phyloP scores from a whole-genome alignment of 768 basidiomycete genomes.

The Boletus tylopilopsis region DNA sequence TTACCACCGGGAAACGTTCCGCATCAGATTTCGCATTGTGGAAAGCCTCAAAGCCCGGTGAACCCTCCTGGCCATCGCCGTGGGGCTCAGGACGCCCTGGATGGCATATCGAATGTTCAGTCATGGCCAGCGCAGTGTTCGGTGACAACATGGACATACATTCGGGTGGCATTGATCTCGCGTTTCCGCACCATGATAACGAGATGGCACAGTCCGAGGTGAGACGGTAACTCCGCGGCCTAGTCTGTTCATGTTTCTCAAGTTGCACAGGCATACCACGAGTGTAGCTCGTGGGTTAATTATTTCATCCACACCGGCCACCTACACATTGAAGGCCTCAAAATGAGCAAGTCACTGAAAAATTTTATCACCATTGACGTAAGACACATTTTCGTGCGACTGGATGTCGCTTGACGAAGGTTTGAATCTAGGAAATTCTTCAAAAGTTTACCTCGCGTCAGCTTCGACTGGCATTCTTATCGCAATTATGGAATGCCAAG shows the following conservation, averaged over 20 bases:
- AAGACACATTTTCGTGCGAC: constrained; percentile 22
- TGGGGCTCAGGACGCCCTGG: constrained; percentile 94
- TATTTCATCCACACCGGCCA: constrained; percentile 99
- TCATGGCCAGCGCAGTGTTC: constrained; percentile 86
- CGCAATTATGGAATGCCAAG: constrained; percentile 88
- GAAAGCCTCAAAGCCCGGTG: constrained; percentile 96
- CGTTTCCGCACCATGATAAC: constrained; percentile 99
- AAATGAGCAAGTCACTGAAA: constrained; percentile 99
- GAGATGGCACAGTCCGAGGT: constrained; percentile 98
- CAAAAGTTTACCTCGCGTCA: constrained; percentile 81
- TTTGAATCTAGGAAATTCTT: constrained; percentile 68
- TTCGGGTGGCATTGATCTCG: constrained; percentile 93
- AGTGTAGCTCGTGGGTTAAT: constrained; percentile 92
- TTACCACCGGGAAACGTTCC: constrained; percentile 64
- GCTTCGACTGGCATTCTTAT: constrained; percentile 86
- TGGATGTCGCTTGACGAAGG: too few species aligned
- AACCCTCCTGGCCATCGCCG: constrained; percentile 93
- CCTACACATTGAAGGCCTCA: constrained; percentile 95
- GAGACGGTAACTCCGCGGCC: constrained; percentile 14
- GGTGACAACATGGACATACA: constrained; percentile 86
- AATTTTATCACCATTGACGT: constrained; percentile 98
- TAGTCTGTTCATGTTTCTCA: constrained; percentile 1
- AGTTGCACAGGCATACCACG: constrained; percentile 77
- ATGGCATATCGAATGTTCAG: constrained; percentile 99
- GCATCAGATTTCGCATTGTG: constrained; percentile 94